These are phyloP conservation scores for Ricinus communis DNA, from an alignment of 345 rosid genomes.

Conservation along the genomic window DNA sequence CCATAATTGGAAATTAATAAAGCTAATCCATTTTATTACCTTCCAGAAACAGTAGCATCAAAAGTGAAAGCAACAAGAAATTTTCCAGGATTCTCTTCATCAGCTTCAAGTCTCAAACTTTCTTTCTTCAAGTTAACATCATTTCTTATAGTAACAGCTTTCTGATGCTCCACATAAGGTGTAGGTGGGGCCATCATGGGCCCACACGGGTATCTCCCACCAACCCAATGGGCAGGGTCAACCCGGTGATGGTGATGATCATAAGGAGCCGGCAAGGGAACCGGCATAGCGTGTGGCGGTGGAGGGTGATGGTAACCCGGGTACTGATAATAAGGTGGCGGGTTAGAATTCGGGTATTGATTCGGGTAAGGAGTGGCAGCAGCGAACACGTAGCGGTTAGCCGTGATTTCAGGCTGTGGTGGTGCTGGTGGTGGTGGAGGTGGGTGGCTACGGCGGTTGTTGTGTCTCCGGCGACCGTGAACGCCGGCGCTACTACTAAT, in stretches of 20 bases:
- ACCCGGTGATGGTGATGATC: conserved; percentile 59
- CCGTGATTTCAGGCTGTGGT: conserved; percentile 65
- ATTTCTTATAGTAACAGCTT: conserved; percentile 73
- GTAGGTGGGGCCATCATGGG: conserved; percentile 40
- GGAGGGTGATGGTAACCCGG: conserved; percentile 62
- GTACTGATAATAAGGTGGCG: conserved; percentile 56
- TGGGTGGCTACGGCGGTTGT: conserved; percentile 46
- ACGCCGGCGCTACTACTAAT: conserved; percentile 54
- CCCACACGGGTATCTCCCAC: conserved; percentile 36
- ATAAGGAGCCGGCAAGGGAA: conserved; percentile 61
- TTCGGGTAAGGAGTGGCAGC: conserved; percentile 86
- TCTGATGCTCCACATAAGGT: conserved; percentile 89
- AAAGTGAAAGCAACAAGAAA: conserved; percentile 81
- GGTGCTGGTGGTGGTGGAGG: conserved; percentile 53
- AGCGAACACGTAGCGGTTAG: conserved; percentile 74
- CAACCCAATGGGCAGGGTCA: conserved; percentile 29
- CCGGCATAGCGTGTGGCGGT: conserved; percentile 49
- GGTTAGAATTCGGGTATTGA: conserved; percentile 54
- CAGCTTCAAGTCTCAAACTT: conserved; percentile 62
- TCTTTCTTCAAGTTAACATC: conserved; percentile 93
- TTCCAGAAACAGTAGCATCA: conserved; percentile 88
- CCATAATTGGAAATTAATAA: too few relatives aligned
- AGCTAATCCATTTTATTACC: conserved; percentile 37
- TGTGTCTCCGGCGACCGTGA: conserved; percentile 52
- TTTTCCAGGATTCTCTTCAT: conserved; percentile 62